Evolutionary conservation across 1,139 yeast genomes (phyloP).

Genomic region (Meyerozyma athensensis): DNA sequence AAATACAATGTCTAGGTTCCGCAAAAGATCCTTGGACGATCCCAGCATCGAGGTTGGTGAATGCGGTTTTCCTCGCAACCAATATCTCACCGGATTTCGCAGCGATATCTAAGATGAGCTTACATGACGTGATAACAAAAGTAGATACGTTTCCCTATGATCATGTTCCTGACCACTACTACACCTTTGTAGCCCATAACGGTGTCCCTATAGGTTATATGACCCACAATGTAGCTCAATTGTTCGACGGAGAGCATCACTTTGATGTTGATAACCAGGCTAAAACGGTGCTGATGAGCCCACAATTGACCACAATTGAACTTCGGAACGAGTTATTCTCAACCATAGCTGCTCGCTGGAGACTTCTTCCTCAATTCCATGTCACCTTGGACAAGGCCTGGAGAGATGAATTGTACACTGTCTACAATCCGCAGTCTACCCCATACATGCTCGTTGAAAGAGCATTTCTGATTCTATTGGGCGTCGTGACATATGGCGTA

Average conservation of each 20-base stretch:
- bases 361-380: conserved; percentile 29
- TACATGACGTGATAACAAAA: conserved; percentile 23
- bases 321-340: conserved; percentile 44
- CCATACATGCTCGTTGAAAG: conserved; percentile 75
- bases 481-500: conserved; percentile 85
- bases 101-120: too few relatives aligned
- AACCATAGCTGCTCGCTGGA: conserved; percentile 41
- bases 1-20: conserved; percentile 27
- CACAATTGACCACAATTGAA: conserved; percentile 39
- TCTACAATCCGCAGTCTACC: conserved; percentile 49
- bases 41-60: conserved; percentile 21
- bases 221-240: conserved; percentile 39
- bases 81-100: too few relatives aligned
- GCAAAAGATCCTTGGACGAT: conserved; percentile 30
- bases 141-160: conserved; percentile 50
- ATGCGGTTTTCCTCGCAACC: too few relatives aligned
- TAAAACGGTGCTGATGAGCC: conserved; percentile 32
- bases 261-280: conserved; percentile 29
- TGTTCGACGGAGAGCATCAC: conserved; percentile 22
- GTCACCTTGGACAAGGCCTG: conserved; percentile 59
- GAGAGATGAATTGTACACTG: conserved; percentile 79
- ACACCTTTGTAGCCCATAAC: conserved; percentile 48
- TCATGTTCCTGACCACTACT: conserved; percentile 20
- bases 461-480: conserved; percentile 73
- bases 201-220: conserved; percentile 50